Percentiles rank a stretch among this genome's conserved stretches.
phyloP scores from a whole-genome alignment of 2,329 filamentous ascomycete genomes.

The Sporothrix pseudoabietina region DNA sequence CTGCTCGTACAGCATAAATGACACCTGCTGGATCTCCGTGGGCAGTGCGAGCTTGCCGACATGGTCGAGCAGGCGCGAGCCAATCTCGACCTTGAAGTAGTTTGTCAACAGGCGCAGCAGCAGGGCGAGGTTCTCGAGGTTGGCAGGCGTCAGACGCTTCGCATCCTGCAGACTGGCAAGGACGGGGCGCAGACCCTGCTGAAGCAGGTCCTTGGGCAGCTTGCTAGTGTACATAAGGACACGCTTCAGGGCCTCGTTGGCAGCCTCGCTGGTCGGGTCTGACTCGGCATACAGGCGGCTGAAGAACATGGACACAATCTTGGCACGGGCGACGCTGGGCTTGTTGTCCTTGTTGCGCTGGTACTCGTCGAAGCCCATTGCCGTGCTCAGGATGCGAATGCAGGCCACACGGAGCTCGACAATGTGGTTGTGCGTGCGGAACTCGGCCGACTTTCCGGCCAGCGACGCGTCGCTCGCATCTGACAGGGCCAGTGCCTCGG shows the following conservation, averaged over 20 bases:
- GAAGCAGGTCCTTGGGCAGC: constrained; percentile 89
- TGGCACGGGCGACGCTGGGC: constrained; percentile 52
- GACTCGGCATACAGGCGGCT: constrained; percentile 95
- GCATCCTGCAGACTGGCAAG: constrained; percentile 94
- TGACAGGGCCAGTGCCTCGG: constrained; percentile 90
- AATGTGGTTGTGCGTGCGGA: constrained; percentile 93
- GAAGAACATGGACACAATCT: constrained; percentile 95
- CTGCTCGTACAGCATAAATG: constrained; percentile 93
- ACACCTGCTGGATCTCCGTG: constrained; percentile 78
- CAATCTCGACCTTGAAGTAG: constrained; percentile 99
- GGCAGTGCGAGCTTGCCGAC: constrained; percentile 88
- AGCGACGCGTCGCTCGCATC: constrained; percentile 93
- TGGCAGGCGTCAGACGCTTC: constrained; percentile 83
- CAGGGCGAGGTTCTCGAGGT: constrained; percentile 86
- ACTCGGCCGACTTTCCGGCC: constrained; percentile 89
- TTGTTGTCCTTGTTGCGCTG: constrained; percentile 71
- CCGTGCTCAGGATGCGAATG: constrained; percentile 87
- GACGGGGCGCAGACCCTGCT: constrained; percentile 92
- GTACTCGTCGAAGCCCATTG: constrained; percentile 92
- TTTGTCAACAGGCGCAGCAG: constrained; percentile 90
- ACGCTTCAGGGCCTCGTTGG: constrained; percentile 84
- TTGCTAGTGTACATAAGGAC: constrained; percentile 88
- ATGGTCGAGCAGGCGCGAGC: constrained; percentile 87
- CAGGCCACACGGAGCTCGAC: constrained; percentile 90
- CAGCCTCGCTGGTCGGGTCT: constrained; percentile 87